These are phyloP conservation scores for Cryphonectria japonica DNA, from an alignment of 2,329 filamentous ascomycete genomes.

Conservation along the genomic window DNA sequence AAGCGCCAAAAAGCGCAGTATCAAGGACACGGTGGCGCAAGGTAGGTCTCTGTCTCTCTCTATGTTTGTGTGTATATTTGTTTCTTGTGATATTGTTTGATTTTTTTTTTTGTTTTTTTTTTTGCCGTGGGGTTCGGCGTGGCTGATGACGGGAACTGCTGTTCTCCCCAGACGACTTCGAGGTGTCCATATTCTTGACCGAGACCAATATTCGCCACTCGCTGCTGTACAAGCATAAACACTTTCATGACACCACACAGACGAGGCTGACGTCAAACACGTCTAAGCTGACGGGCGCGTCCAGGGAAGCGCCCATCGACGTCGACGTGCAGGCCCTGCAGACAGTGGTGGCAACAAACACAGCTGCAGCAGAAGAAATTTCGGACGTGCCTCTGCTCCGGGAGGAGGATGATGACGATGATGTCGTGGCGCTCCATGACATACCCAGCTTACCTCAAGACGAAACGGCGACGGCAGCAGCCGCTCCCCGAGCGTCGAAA, in stretches of 20 bases:
- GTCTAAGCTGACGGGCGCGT: constrained; percentile 61
- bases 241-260: constrained; percentile 64
- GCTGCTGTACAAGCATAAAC: constrained; percentile 83
- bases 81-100: neutral
- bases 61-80: neutral
- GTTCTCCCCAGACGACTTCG: constrained; percentile 78
- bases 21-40: constrained; percentile 85
- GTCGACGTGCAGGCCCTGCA: constrained; percentile 47
- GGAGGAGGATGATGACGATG: constrained; percentile 67
- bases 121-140: neutral
- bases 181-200: constrained; percentile 91
- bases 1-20: constrained; percentile 73
- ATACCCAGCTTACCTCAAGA: constrained; percentile 53
- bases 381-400: constrained; percentile 42
- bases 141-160: constrained; percentile 2
- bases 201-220: constrained; percentile 85
- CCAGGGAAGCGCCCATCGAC: constrained; percentile 57
- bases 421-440: constrained; percentile 56
- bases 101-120: constrained; percentile 6
- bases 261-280: constrained; percentile 64
- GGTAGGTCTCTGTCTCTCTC: constrained; percentile 52
- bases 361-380: constrained; percentile 35
- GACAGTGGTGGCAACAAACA: neutral
- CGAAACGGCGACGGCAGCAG: constrained; percentile 34
- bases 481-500: constrained; percentile 37